These are phyloP conservation scores for Perkinsus olseni DNA, from an alignment of 169 alveolate genomes.

Conservation along the genomic window DNA sequence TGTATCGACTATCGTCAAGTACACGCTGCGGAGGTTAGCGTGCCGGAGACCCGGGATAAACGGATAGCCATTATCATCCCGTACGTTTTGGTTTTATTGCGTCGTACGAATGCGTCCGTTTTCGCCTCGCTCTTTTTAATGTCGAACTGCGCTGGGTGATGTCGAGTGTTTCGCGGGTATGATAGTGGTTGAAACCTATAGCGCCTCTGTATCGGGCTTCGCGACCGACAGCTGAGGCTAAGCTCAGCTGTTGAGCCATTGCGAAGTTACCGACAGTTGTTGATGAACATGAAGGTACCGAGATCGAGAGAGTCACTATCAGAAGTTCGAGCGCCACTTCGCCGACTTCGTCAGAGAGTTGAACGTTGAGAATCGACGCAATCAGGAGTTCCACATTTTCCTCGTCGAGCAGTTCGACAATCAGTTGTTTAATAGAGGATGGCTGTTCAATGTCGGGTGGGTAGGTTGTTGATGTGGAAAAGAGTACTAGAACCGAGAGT, in stretches of 20 bases:
- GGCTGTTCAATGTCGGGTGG: conserved; percentile 9
- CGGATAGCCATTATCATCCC: neutral
- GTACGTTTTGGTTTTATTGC: neutral
- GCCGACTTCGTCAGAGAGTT: neutral
- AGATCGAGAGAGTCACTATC: neutral
- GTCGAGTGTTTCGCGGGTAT: too few relatives aligned
- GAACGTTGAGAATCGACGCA: neutral
- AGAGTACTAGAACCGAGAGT: neutral
- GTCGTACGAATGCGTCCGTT: too few relatives aligned
- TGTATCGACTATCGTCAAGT: conserved; percentile 11
- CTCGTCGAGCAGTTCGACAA: conserved; percentile 14
- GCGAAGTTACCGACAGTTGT: too few relatives aligned
- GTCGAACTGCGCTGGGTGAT: too few relatives aligned
- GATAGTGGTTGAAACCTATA: too few relatives aligned
- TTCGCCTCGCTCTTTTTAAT: too few relatives aligned
- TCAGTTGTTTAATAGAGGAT: conserved; percentile 4
- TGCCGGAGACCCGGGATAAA: neutral
- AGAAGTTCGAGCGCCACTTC: neutral
- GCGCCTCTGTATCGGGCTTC: too few relatives aligned
- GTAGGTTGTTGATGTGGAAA: neutral
- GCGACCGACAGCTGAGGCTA: too few relatives aligned
- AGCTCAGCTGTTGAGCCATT: too few relatives aligned
- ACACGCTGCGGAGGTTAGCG: neutral
- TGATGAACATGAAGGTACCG: neutral
- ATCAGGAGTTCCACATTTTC: neutral